Base-by-base conservation (phyloP, 805 yeast species). In the Starmerella khaoyaiensis region DNA sequence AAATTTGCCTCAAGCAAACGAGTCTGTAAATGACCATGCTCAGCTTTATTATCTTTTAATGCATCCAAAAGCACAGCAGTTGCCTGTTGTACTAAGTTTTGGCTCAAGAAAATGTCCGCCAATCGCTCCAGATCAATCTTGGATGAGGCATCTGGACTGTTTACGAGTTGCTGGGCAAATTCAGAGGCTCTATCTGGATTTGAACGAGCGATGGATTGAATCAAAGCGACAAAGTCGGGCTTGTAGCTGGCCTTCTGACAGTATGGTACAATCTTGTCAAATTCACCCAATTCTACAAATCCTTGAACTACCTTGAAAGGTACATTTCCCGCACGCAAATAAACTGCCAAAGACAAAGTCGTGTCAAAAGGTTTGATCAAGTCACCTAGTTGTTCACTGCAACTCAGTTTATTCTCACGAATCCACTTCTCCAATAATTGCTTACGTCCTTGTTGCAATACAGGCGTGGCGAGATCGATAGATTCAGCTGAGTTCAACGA, bases 141-240 rank as follows among this genome's bases (percentile, higher is more conserved):
- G 14, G 64, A 56, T 24, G 74, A 68, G 10, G 40, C 31, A 23
- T 45, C 49, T 22, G 71, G 63, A 33, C 70, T 73, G 31, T 80
- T 79, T 47, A 82, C 70, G 45, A 90, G 69, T 46, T 84, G 79
- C 27, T 83, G 75, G 12, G 98, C 97, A 64, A 90, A 90, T 61
- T 90, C 98, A 28, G 94, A 81, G 20, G 96, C 98, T 60, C 83
- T 82, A 54, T 90, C 99, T n/a, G 99, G 95, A 58, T 80, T 84
- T 19, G 80, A 74, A 60, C 97, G 76, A 33, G 87, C 75, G 51
- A 90, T 72, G 61, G 82, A 81, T 57, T 93, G 95, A 52, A 90
- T 73, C 62, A 90, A 69, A 42, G 81, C 78, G 33, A 90, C 73
- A 60, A 74, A 90, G 62, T 90, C 93, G 42, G 99, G 96, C 50